Evolutionary conservation across 163 green algal genomes (phyloP).

Genomic region (Scenedesmus sp.): DNA sequence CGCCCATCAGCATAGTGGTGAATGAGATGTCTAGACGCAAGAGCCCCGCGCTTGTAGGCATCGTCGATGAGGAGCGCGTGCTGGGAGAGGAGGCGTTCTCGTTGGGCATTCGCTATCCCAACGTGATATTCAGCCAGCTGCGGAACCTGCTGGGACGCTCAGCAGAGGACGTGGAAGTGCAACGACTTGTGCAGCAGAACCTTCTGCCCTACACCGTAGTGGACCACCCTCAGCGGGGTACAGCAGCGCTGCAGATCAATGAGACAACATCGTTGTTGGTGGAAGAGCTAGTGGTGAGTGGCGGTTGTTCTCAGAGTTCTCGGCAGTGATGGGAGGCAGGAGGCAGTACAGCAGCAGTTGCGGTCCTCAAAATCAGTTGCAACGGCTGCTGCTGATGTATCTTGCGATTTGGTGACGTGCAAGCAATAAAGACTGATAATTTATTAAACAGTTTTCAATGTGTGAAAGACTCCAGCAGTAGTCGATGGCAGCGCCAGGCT

Average conservation of each 20-base stretch:
- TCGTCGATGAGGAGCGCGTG: conserved; percentile 85
- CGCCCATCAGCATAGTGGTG: conserved; percentile 93
- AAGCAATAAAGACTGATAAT: not conserved
- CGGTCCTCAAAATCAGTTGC: not conserved
- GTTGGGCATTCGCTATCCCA: conserved; percentile 81
- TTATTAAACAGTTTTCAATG: not conserved
- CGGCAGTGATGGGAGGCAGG: not conserved
- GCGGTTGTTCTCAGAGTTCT: no score
- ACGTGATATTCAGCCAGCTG: conserved; percentile 76
- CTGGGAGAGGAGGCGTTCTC: conserved; percentile 91
- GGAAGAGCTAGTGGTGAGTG: conserved; percentile 87
- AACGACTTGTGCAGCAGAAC: conserved; percentile 67
- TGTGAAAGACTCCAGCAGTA: not conserved
- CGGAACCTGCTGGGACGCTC: conserved; percentile 85
- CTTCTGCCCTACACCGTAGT: conserved; percentile 84
- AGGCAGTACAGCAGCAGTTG: not conserved
- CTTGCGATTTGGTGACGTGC: not conserved
- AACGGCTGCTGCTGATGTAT: not conserved
- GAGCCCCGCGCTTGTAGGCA: conserved; percentile 87
- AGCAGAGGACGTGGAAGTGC: conserved; percentile 69
- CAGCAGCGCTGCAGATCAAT: conserved; percentile 68
- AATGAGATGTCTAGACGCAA: conserved; percentile 98
- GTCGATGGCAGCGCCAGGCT: not conserved
- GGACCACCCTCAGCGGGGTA: conserved; percentile 68
- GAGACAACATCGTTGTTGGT: conserved; percentile 49